These are phyloP conservation scores for Diddensiella transvaalensis DNA, from an alignment of 805 yeast species.

Conservation along the genomic window DNA sequence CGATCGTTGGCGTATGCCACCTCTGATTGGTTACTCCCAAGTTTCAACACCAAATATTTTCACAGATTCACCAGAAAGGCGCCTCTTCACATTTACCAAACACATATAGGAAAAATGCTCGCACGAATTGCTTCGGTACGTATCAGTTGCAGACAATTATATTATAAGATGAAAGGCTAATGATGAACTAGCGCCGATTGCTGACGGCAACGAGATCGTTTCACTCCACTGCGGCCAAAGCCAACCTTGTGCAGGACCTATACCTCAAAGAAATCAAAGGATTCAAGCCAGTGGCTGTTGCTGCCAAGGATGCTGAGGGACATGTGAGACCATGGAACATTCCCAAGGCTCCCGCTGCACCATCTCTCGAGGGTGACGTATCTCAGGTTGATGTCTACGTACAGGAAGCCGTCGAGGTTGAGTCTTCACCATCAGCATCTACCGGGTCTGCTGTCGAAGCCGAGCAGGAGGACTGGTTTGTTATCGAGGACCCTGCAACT, in stretches of 20 bases:
- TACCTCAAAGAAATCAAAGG: conserved; percentile 83
- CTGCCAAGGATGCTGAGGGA: conserved; percentile 71
- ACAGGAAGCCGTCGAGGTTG: conserved; percentile 41
- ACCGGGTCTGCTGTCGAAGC: conserved; percentile 23
- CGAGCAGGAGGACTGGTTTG: conserved; percentile 40
- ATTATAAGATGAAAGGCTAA: too few relatives aligned
- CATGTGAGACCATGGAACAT: conserved; percentile 78
- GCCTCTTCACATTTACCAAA: too few relatives aligned
- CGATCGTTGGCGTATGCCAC: too few relatives aligned
- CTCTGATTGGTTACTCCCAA: too few relatives aligned
- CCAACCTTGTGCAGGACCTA: conserved; percentile 70
- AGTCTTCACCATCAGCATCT: conserved; percentile 22
- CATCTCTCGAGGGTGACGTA: conserved; percentile 74
- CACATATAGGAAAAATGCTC: conserved; percentile 8
- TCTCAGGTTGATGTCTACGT: conserved; percentile 48
- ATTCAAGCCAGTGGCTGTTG: conserved; percentile 78
- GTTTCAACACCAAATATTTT: too few relatives aligned
- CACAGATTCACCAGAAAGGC: too few relatives aligned
- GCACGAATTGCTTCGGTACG: conserved; percentile 19
- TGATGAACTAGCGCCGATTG: conserved; percentile 3
- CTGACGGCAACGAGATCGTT: conserved; percentile 1
- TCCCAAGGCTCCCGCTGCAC: conserved; percentile 75
- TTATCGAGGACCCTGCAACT: conserved; percentile 33
- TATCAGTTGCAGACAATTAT: too few relatives aligned
- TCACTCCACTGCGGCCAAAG: conserved; percentile 1